Evolutionary conservation across 2,329 filamentous ascomycete species (phyloP), one percentile per base, ranked within the genome.

Genomic region (Trichoderma polysporum): DNA sequence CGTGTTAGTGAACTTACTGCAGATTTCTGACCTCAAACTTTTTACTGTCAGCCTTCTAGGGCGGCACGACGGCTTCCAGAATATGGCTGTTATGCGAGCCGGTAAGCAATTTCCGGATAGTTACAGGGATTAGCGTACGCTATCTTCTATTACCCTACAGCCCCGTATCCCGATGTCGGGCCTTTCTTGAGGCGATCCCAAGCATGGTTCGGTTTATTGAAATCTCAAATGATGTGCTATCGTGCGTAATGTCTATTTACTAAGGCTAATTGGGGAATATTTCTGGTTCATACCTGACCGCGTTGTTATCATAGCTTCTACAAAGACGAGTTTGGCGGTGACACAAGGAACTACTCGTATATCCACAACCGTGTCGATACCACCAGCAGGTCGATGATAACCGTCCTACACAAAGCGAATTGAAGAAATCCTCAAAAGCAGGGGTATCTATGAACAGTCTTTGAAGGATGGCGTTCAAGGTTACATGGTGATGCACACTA

Each of bases 61-160:
- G 58, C 41, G 41, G 15, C 41, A 50, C 31, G 45, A 61, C 29
- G 58, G 58, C 61, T 64, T 64, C 61, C 49, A 56, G 50, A 54
- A 64, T 29, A 47, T 64, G 50, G 19, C 13, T 8, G 50, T 52
- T 33, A 64, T 50, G 50, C 61, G 61, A 27, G 61, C 52, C 50
- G 61, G 61, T 25, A 56, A 47, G 35, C 39, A 64, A 54, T 64
- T 64, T 41, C 61, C 61, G 50, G 50, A 45, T 19, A 47, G 47
- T 31, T 64, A 56, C 61, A 64, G 61, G 61, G 61, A 64, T 47
- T 56, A 27, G 19, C 35, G 50, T 56, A 47, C 31, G 61, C 50
- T 2, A 50, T 64, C 13, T 56, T 64, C 37, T 47, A 50, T 50
- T 64, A 54, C 50, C 61, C 61, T 39, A 56, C 35, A 53, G 29